These are phyloP conservation scores for Aristolochia contorta DNA, from an alignment of 164 flowering plant genomes.

Conservation along the genomic window DNA sequence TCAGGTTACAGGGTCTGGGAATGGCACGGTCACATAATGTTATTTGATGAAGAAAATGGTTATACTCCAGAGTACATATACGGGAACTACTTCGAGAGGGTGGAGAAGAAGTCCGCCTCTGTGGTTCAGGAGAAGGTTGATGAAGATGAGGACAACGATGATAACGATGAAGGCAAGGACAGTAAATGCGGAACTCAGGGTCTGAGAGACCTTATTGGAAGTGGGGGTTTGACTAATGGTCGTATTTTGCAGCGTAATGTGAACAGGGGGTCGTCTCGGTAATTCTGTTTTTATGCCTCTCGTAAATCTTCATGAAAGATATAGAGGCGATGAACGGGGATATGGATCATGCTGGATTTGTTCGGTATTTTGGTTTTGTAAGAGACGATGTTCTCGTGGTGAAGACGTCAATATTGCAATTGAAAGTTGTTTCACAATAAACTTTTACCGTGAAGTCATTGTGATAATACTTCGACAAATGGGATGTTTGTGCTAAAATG, in stretches of 20 bases:
- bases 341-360: neutral
- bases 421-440: too few relatives aligned
- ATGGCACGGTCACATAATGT: constrained; percentile 96
- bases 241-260: constrained; percentile 66
- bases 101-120: constrained; percentile 5
- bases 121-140: constrained; percentile 1
- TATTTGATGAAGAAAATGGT: constrained; percentile 78
- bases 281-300: neutral
- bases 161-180: constrained; percentile 15
- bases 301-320: too few relatives aligned
- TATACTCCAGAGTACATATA: constrained; percentile 80
- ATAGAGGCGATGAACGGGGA: neutral
- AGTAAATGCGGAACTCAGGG: constrained; percentile 46
- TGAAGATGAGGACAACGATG: constrained; percentile 5
- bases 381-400: neutral
- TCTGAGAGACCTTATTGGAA: constrained; percentile 58
- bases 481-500: too few relatives aligned
- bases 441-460: too few relatives aligned
- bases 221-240: constrained; percentile 26
- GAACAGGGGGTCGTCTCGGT: constrained; percentile 27
- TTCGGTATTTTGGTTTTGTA: neutral
- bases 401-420: neutral
- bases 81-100: constrained; percentile 88
- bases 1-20: constrained; percentile 94
- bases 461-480: too few relatives aligned